Percentiles rank a stretch among this genome's conserved stretches.
Conservation (phyloP, 257 asterid species). For the Forsythia viridissima region DNA sequence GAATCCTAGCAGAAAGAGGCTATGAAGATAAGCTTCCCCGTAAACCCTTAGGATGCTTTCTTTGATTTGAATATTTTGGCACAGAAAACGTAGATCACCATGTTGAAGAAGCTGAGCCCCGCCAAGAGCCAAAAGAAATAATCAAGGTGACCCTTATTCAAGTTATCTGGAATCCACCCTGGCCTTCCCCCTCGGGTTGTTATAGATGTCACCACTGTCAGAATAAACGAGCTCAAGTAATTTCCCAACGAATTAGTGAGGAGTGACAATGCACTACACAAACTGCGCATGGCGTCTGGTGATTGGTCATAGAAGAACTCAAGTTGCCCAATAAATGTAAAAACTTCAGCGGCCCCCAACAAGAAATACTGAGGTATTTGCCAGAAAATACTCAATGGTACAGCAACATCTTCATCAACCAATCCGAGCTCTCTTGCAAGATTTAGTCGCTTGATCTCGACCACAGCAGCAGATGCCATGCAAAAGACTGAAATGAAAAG, state of each 20-base stretch:
- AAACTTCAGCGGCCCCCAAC: slow-evolving; percentile 83
- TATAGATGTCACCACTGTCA: slow-evolving; percentile 65
- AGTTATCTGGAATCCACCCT: slow-evolving; percentile 93
- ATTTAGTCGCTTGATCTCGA: slow-evolving; percentile 62
- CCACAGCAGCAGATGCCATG: slow-evolving; percentile 83
- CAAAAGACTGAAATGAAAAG: slow-evolving; percentile 66
- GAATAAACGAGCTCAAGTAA: slow-evolving; percentile 73
- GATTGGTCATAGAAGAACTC: slow-evolving; percentile 94
- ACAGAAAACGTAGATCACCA: slow-evolving; percentile 62
- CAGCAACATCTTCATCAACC: slow-evolving; percentile 45
- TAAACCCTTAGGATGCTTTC: slow-evolving; percentile 48
- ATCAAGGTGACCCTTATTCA: slow-evolving; percentile 83
- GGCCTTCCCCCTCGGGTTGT: slow-evolving; percentile 66
- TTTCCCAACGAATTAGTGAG: slow-evolving; percentile 70
- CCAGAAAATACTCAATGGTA: slow-evolving; percentile 72
- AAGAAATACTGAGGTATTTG: slow-evolving; percentile 79
- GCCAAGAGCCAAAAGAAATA: slow-evolving; percentile 88
- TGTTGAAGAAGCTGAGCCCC: slow-evolving; percentile 65
- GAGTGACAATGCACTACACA: slow-evolving; percentile 77
- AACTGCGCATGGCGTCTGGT: slow-evolving; percentile 95
- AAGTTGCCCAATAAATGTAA: slow-evolving; percentile 74
- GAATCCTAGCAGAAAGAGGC: background rate
- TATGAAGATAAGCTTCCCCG: background rate
- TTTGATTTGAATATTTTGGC: slow-evolving; percentile 75
- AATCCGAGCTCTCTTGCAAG: slow-evolving; percentile 53